A percentile compares a stretch with the other conserved stretches of the same genome.
These are phyloP conservation scores for Lactarius deliciosus DNA, from an alignment of 768 basidiomycete genomes.

Conservation along the genomic window DNA sequence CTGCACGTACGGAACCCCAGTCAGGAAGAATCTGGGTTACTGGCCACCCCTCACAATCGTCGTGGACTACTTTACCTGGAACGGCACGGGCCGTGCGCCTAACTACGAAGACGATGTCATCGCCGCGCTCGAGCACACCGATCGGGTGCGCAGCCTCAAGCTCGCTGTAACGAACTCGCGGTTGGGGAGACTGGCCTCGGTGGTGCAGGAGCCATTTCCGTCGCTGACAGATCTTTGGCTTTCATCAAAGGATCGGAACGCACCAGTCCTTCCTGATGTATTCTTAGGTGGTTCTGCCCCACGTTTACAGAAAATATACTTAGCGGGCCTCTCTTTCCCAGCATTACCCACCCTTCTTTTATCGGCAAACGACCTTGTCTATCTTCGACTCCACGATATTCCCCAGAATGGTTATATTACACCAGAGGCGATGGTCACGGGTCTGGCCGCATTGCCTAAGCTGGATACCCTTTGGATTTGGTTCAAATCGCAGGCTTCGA, in stretches of 20 bases:
- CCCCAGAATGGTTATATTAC: slow-evolving; percentile 6
- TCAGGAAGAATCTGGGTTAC: neutral
- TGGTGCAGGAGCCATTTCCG: neutral
- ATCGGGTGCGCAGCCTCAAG: neutral
- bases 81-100: neutral
- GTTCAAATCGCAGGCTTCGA: neutral
- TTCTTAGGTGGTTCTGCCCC: slow-evolving; percentile 3
- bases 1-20: neutral
- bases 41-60: neutral
- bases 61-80: neutral
- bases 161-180: neutral
- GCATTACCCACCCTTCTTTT: neutral
- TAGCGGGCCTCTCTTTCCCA: slow-evolving; percentile 3
- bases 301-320: neutral
- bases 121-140: neutral
- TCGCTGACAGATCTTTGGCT: neutral
- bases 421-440: neutral
- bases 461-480: neutral
- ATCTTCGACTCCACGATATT: slow-evolving; percentile 11
- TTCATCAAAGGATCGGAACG: neutral
- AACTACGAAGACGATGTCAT: neutral
- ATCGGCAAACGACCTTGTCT: neutral
- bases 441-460: neutral
- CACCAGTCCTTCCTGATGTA: neutral
- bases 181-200: neutral